Percentiles rank a stretch among this genome's conserved stretches.
phyloP scores from a whole-genome alignment of 2,329 filamentous ascomycete species.

The Dactylellina sp. region DNA sequence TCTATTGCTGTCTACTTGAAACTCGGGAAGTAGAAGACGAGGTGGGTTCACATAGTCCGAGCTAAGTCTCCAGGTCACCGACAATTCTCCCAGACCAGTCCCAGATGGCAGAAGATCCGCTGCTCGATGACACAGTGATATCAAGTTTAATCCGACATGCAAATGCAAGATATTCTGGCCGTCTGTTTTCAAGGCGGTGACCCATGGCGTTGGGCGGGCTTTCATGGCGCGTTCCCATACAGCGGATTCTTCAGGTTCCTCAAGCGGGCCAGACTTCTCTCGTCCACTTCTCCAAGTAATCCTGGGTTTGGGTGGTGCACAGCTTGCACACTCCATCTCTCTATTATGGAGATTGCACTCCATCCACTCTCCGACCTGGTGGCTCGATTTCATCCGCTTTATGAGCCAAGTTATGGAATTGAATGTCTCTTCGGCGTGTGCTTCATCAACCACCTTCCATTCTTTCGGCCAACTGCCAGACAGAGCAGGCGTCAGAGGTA shows the following conservation, averaged over 20 bases:
- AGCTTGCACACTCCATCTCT: slow-evolving; percentile 59
- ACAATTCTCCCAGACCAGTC: slow-evolving; percentile 27
- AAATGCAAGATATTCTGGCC: slow-evolving; percentile 63
- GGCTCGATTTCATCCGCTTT: slow-evolving; percentile 59
- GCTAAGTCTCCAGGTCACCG: slow-evolving; percentile 66
- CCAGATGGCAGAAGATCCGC: slow-evolving; percentile 60
- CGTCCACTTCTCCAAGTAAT: slow-evolving; percentile 63
- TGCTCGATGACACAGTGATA: slow-evolving; percentile 66
- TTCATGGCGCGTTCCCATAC: slow-evolving; percentile 69
- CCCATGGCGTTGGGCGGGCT: slow-evolving; percentile 65
- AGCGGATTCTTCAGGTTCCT: slow-evolving; percentile 68
- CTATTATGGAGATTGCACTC: slow-evolving; percentile 53
- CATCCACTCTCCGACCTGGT: slow-evolving; percentile 57
- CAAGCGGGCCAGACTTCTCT: slow-evolving; percentile 65
- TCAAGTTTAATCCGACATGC: slow-evolving; percentile 64
- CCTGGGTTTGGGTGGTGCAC: slow-evolving; percentile 63
- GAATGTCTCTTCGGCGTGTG: slow-evolving; percentile 55
- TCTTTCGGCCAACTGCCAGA: slow-evolving; percentile 6
- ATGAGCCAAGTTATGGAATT: slow-evolving; percentile 62
- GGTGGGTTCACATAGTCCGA: slow-evolving; percentile 63
- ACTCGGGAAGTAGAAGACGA: slow-evolving; percentile 62
- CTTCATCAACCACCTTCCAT: slow-evolving; percentile 33
- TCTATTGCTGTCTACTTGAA: slow-evolving; percentile 66
- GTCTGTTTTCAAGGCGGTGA: slow-evolving; percentile 62
- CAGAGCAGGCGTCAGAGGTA: slow-evolving; percentile 17